These are phyloP conservation scores for Citrus sp. DNA, from an alignment of 345 rosid species.

Conservation along the genomic window DNA sequence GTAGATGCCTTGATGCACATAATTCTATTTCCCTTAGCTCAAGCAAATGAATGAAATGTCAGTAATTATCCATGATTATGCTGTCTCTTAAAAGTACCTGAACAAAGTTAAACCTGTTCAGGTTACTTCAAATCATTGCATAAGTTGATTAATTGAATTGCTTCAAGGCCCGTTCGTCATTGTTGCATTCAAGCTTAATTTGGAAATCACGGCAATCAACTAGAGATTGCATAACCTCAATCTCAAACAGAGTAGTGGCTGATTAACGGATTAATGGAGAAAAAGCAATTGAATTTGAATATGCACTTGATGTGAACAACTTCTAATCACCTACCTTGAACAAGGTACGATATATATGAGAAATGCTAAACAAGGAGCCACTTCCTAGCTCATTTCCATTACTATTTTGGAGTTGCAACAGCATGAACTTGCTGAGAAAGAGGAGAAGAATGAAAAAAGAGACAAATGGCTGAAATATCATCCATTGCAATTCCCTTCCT, in stretches of 20 bases:
- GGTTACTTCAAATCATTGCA: not conserved
- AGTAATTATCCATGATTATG: not conserved
- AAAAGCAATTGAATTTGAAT: not conserved
- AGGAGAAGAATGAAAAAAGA: conserved; percentile 61
- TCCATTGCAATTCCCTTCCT: conserved; percentile 83
- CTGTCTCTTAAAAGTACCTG: not conserved
- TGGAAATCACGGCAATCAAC: not conserved
- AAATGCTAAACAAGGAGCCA: not conserved
- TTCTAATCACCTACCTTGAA: not conserved
- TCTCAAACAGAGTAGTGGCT: not conserved
- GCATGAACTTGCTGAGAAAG: conserved; percentile 16
- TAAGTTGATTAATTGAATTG: not conserved
- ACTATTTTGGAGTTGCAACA: conserved; percentile 17
- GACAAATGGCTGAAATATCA: conserved; percentile 90
- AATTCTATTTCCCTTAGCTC: not conserved
- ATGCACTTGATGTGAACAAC: not conserved
- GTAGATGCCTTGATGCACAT: not conserved
- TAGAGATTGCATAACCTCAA: not conserved
- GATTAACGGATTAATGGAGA: not conserved
- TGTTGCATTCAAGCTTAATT: not conserved
- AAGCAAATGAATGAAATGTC: not conserved
- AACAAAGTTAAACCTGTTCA: no score
- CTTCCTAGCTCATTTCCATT: conserved; percentile 12
- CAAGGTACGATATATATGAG: not conserved
- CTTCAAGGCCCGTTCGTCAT: not conserved